phyloP scores from a whole-genome alignment of 78 protist species.

The Dictyostelium capitatum region DNA sequence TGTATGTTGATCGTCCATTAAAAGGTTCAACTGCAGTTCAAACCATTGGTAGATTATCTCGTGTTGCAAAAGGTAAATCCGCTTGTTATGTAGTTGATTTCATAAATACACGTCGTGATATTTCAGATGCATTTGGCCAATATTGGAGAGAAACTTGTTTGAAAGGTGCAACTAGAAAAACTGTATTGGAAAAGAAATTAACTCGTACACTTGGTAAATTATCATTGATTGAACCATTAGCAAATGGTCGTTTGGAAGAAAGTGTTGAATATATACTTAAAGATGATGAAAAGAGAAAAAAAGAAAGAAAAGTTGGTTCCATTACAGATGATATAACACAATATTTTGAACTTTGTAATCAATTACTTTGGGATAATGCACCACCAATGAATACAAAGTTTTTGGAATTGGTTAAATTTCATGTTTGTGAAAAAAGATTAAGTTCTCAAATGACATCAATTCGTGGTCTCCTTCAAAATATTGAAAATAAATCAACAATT shows the following conservation, averaged over 20 bases:
- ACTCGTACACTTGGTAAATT: conserved; percentile 18
- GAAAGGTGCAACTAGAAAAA: conserved; percentile 72
- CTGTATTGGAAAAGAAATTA: conserved; percentile 36
- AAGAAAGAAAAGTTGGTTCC: conserved; percentile 24
- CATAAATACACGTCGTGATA: conserved; percentile 47
- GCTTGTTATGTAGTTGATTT: conserved; percentile 65
- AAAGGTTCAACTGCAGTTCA: conserved; percentile 63
- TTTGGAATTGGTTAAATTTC: conserved; percentile 24
- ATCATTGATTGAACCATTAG: conserved; percentile 32
- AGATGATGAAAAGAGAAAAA: conserved; percentile 49
- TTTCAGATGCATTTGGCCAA: conserved; percentile 43
- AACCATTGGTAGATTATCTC: conserved; percentile 68
- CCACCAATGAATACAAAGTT: conserved; percentile 20
- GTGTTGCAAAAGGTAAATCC: conserved; percentile 37
- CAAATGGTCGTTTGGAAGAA: conserved; percentile 35
- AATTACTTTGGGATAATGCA: conserved; percentile 35
- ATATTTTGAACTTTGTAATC: conserved; percentile 62
- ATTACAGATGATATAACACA: conserved; percentile 41
- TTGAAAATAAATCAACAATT: conserved; percentile 11
- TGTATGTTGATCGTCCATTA: conserved; percentile 69
- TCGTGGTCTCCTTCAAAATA: conserved; percentile 5
- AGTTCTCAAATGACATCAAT: conserved; percentile 28
- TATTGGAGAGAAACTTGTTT: conserved; percentile 72
- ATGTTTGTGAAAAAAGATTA: conserved; percentile 19
- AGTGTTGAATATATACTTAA: conserved; percentile 37